Evolutionary conservation across 352 stramenopile genomes (phyloP), one percentile per base, ranked within the genome.

Genomic region (Pilasporangium apinafurcum): DNA sequence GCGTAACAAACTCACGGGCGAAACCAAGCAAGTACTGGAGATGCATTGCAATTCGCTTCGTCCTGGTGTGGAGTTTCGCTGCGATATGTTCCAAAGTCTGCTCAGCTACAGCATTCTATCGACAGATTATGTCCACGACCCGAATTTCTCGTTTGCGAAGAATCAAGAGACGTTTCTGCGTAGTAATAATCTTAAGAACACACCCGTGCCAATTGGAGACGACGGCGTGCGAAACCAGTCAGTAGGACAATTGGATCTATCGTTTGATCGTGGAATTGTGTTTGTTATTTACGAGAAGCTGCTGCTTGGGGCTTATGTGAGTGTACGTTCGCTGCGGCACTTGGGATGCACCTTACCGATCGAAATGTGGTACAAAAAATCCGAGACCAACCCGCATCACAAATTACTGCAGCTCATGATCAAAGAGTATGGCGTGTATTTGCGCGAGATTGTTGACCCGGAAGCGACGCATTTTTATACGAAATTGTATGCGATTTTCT

Each of bases 401-500:
- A 53, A 56, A n/a, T 53, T 80, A 18, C 30, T 80, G 36, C 51
- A 56, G 29, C 35, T 59, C 5, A 62, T 83, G 53, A 48, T 65
- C 27, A 31, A 53, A 9, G 53, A 74, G 31, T 60, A 63, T 31
- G 47, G 49, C 41, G 62, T 74, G 13, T 68, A 62, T 25, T 21
- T 83, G 29, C 71, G 71, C 33, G 51, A 77, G 43, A 68, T 81
- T 21, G 37, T 68, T 1, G 62, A 79, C 43, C 57, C 62, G 8
- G 21, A 51, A 8, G 67, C 68, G 17, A 65, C 48, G n/a, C 38
- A 58, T 12, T 83, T 79, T 35, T 79, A 77, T 43, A 74, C 67
- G 14, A 84, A 84, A 38, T 52, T 74, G 3, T 65, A 79, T 35
- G 65, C 63, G 1, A 51, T 81, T n/a, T 76, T 71, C 36, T 80